phyloP scores from a whole-genome alignment of 225 moss, liverwort and hornwort genomes.

The Pseudoscleropodium purum region DNA sequence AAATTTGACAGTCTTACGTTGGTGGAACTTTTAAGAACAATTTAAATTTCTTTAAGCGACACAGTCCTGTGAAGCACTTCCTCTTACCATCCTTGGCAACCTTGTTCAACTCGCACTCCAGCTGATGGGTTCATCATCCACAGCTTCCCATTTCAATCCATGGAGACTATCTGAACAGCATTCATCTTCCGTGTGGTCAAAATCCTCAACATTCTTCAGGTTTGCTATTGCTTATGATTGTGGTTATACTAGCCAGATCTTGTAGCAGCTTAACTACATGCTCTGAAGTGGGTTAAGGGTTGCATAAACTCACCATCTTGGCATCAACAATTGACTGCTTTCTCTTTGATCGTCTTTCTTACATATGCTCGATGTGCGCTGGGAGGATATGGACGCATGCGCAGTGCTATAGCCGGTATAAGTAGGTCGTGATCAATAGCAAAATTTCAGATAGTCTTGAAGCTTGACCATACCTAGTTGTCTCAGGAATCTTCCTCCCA shows the following conservation, averaged over 20 bases:
- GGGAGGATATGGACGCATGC: neutral
- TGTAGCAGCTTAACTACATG: neutral
- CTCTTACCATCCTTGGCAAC: neutral
- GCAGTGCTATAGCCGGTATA: neutral
- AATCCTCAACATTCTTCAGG: neutral
- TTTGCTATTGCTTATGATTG: neutral
- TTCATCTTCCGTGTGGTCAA: neutral
- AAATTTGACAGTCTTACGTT: neutral
- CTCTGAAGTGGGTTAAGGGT: neutral
- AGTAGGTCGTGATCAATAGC: neutral
- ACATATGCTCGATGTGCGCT: neutral
- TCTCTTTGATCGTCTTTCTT: neutral
- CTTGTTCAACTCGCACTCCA: neutral
- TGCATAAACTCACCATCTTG: neutral
- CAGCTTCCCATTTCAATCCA: neutral
- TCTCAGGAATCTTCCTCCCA: neutral
- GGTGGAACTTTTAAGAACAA: neutral
- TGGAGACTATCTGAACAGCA: neutral
- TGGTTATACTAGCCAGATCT: neutral
- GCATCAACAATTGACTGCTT: neutral
- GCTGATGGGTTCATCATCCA: neutral
- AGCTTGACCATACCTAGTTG: neutral
- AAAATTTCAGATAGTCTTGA: neutral
- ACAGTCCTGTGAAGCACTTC: neutral
- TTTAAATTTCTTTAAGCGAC: neutral